Base-by-base conservation (phyloP, 331 rosid genomes). In the Phaseolus coccineus region DNA sequence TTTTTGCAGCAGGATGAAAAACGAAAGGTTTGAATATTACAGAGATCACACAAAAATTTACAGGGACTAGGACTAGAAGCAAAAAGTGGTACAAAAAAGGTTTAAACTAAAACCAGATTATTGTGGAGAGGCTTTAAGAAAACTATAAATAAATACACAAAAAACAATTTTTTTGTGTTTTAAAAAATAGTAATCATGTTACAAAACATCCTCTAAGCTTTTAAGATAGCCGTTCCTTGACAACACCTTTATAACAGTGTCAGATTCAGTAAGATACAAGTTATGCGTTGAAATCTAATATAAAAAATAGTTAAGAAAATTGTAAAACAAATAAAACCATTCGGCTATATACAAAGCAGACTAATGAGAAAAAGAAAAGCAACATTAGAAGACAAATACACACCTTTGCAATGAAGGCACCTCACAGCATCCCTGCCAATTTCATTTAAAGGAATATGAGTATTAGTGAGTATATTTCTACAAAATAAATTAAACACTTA, bases 351-450 rank as follows among this genome's bases (percentile, higher is more conserved):
- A 59, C 50, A 61, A 44, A 27, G 68, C 55, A 73, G 82, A 77
- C 37, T 58, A 64, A 5, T 56, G 25, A 76, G 57, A 40, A 75
- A 73, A 77, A 19, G 22, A 52, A 71, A 30, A 44, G 51, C 10
- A 48, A 64, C 39, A 79, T 39, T 72, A 69, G 77, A 78, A 76
- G 69, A 40, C 8, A 70, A 48, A 31, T 65, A 80, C 90, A 74
- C 67, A 91, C 96, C 97, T 87, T 89, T 86, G 81, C 97, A 93
- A 77, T 85, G 70, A 69, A 71, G 84, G 89, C 96, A 93, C 80
- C 87, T 91, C 83, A 93, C 96, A 88, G 94, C 96, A 70, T 93
- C 97, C 93, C 96, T 93, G 90, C 74, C 79, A 89, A 82, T 75
- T 70, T 57, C 52, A 68, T 68, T 24, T 65, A 51, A 78, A 71